Conservation (phyloP, 805 yeast species). For the Saturnispora dispora region DNA sequence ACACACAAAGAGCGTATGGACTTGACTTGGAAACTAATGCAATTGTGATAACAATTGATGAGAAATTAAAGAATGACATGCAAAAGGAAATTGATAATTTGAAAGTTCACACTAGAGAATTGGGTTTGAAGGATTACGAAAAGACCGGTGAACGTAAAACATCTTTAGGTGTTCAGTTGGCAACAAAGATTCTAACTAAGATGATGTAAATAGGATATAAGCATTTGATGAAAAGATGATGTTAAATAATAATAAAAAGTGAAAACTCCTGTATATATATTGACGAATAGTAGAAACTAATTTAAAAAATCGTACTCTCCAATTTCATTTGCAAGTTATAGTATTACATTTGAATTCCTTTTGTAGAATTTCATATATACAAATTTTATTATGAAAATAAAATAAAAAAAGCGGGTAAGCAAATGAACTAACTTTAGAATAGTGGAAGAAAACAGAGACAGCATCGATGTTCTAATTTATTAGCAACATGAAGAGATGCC, state of each 20-base stretch:
- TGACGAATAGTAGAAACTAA: background rate
- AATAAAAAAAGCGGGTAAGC: background rate
- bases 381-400: background rate
- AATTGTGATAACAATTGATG: slow-evolving; percentile 62
- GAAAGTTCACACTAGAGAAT: slow-evolving; percentile 39
- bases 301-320: too few species aligned
- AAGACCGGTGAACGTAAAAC: slow-evolving; percentile 46
- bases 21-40: slow-evolving; percentile 87
- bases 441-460: background rate
- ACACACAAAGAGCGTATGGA: slow-evolving; percentile 81
- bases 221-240: too few species aligned
- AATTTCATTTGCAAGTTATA: background rate
- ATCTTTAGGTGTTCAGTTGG: slow-evolving; percentile 53
- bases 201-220: slow-evolving; percentile 28
- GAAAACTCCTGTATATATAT: background rate
- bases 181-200: slow-evolving; percentile 54
- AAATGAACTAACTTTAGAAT: background rate
- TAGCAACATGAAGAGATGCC: background rate
- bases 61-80: slow-evolving; percentile 48
- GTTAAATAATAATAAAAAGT: too few species aligned
- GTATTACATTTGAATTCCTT: background rate
- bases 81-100: slow-evolving; percentile 55
- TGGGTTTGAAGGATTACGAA: slow-evolving; percentile 53
- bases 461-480: background rate
- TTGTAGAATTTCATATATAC: background rate